A percentile compares a stretch with the other conserved stretches of the same genome.
Evolutionary conservation across 164 flowering plant genomes (phyloP).

Genomic region (Stephania cephalantha): DNA sequence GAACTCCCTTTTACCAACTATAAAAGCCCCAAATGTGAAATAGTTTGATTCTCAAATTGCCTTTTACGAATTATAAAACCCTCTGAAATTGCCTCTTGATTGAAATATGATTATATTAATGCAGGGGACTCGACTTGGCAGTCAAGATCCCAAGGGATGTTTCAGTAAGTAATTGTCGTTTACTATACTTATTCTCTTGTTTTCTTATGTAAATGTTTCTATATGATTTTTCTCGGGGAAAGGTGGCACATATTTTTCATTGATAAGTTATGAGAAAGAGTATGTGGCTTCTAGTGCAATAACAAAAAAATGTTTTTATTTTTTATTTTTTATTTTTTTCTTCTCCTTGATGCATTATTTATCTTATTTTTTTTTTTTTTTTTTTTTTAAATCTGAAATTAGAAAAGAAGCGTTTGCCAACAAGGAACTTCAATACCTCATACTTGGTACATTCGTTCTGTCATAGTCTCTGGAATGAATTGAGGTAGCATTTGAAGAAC

Average conservation of each 20-base stretch:
- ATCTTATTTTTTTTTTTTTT: too few species aligned
- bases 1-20: neutral
- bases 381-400: too few species aligned
- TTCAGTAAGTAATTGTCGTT: conserved; percentile 59
- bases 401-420: neutral
- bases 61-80: neutral
- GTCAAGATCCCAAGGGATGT: conserved; percentile 98
- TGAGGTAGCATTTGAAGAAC: neutral
- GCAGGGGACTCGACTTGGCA: conserved; percentile 99
- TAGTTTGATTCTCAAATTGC: neutral
- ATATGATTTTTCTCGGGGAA: neutral
- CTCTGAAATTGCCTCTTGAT: neutral
- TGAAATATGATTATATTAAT: conserved; percentile 15
- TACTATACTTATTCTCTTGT: neutral
- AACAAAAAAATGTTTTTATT: too few species aligned
- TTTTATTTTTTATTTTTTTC: too few species aligned
- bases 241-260: neutral
- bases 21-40: neutral
- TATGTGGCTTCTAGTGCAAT: neutral
- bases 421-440: neutral
- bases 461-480: neutral
- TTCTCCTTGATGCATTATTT: too few species aligned
- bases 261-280: neutral
- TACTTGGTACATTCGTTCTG: neutral
- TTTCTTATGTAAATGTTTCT: neutral